These are phyloP conservation scores for Pseudohalonectria lignicola DNA, from an alignment of 2,329 filamentous ascomycete genomes.

Conservation along the genomic window DNA sequence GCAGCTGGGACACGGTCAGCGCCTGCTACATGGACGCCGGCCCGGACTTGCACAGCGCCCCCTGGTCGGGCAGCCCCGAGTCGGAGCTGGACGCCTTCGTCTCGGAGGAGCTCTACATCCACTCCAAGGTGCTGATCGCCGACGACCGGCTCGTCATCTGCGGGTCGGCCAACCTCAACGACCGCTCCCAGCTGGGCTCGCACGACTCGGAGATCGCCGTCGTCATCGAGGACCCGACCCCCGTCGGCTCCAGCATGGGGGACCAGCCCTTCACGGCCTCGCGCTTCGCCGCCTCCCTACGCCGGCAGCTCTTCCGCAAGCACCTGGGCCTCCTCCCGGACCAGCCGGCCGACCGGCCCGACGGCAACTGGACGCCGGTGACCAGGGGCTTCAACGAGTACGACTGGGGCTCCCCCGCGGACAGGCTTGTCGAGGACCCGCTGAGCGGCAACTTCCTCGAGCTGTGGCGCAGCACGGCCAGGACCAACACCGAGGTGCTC, in stretches of 20 bases:
- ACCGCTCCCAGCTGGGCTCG: constrained; percentile 65
- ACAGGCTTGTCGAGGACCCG: constrained; percentile 64
- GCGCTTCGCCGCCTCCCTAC: constrained; percentile 66
- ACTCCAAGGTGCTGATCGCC: constrained; percentile 65
- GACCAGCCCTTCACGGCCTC: constrained; percentile 59
- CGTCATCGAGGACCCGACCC: constrained; percentile 67
- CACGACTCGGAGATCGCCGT: constrained; percentile 87
- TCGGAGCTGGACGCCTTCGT: constrained; percentile 51
- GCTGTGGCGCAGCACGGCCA: constrained; percentile 64
- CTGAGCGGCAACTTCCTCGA: constrained; percentile 55
- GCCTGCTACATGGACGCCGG: constrained; percentile 77
- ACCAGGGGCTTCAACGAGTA: constrained; percentile 58
- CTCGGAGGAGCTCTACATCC: constrained; percentile 51
- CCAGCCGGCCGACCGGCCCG: constrained; percentile 55
- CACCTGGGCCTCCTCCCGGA: constrained; percentile 72
- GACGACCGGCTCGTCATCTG: constrained; percentile 77
- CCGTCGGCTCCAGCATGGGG: constrained; percentile 63
- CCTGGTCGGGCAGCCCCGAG: constrained; percentile 43
- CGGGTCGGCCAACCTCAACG: constrained; percentile 51
- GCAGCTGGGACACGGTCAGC: constrained; percentile 59
- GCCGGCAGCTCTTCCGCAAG: constrained; percentile 79
- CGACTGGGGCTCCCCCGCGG: constrained; percentile 57
- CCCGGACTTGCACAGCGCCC: constrained; percentile 49
- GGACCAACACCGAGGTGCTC: constrained; percentile 71
- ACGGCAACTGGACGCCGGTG: constrained; percentile 68